Base-by-base conservation (phyloP, 331 rosid species). In the Rosa hybrid region DNA sequence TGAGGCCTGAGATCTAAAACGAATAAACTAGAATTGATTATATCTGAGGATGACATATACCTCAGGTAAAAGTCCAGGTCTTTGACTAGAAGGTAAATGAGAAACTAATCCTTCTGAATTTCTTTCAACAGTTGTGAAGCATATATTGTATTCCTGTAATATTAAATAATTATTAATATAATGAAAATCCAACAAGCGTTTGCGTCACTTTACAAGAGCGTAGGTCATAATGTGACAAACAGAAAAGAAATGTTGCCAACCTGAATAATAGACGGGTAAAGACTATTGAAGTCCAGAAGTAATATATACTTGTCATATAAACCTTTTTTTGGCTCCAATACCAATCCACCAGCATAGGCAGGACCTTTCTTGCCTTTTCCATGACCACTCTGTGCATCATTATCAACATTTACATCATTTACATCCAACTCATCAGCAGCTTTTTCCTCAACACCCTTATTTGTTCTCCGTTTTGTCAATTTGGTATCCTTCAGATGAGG, bases 231-330 rank as follows among this genome's bases (percentile, higher is more conserved):
- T 41, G 1, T 48, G 75, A 74, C 38, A 27, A 34, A 27, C 67
- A 34, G 27, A 21, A 53, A 38, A 53, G 25, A 18, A 20, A 64
- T 49, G 49, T 34, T 46, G 77, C 72, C 21, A 81, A 93, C 99
- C 98, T 93, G 99, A 83, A 95, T 95, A 77, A 95, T 93, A 75
- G 99, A 95, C 81, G 98, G 99, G 81, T 95, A 95, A 78, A 95
- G 96, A 91, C 98, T 95, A 78, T 95, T 95, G 90, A 95, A 95
- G 87, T 95, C 99, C 85, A 95, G 76, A 60, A 95, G 98, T 75
- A 95, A 87, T 76, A 93, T 87, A 82, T 90, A 93, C 78, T 93
- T 95, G 90, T 95, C 99, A 74, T 95, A 95, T 85, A 95, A 88
- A 83, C 99, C 99, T 82, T 73, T 91, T 87, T 93, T 95, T 84